phyloP scores from a whole-genome alignment of 208 protist genomes.

The Giardia duodenalis region DNA sequence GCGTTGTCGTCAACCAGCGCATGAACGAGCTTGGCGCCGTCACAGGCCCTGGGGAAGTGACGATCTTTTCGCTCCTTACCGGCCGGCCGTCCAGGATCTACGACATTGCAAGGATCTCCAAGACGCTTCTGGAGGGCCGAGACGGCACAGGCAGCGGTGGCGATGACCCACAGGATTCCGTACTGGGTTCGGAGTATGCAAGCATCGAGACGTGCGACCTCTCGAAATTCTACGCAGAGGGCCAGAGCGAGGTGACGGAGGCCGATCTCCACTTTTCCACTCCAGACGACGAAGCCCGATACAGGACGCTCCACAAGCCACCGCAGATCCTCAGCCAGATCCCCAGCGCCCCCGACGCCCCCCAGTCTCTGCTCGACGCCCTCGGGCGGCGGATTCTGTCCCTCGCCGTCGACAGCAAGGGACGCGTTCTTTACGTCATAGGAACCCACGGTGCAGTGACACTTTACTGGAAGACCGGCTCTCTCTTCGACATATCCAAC shows the following conservation, averaged over 20 bases:
- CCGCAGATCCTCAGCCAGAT: background rate
- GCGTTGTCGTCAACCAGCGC: background rate
- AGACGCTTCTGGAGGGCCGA: background rate
- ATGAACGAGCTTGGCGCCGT: background rate
- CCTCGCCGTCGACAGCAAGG: background rate
- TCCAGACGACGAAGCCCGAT: background rate
- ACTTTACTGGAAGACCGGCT: constrained; percentile 27
- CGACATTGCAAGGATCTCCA: background rate
- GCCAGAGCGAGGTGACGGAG: background rate
- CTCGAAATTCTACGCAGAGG: background rate
- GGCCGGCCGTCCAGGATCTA: background rate
- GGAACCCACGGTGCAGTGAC: constrained; percentile 12
- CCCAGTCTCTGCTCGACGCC: background rate
- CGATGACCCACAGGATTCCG: background rate
- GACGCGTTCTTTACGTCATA: constrained; percentile 12
- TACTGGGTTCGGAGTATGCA: background rate
- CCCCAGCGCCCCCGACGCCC: background rate
- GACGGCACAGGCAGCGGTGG: background rate
- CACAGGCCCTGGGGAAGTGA: background rate
- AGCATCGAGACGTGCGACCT: background rate
- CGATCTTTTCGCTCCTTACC: background rate
- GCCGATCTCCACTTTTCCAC: background rate
- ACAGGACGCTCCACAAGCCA: background rate
- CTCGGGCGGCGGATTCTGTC: background rate
- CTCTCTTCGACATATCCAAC: background rate